Evolutionary conservation across 257 asterid species (phyloP).

Genomic region (Capsicum baccatum): DNA sequence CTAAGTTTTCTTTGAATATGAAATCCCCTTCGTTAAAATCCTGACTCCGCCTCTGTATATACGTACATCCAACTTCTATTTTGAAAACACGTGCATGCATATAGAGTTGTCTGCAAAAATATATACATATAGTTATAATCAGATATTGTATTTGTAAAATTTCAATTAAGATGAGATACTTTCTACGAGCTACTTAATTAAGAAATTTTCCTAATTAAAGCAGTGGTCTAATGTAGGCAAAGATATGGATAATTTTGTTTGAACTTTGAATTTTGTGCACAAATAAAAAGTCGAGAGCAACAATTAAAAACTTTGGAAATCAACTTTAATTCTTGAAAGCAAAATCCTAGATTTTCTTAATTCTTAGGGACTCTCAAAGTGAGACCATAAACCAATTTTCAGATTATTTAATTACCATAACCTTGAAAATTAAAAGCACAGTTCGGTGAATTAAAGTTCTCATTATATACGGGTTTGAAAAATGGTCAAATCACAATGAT

Average conservation of each 20-base stretch:
- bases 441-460: too few species aligned
- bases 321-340: not conserved
- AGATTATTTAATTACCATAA: not conserved
- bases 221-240: not conserved
- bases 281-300: not conserved
- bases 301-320: not conserved
- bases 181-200: not conserved
- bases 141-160: too few species aligned
- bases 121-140: too few species aligned
- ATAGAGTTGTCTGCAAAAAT: not conserved
- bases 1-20: too few species aligned
- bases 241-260: conserved; percentile 18
- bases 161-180: too few species aligned
- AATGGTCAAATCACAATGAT: too few species aligned
- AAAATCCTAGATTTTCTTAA: not conserved
- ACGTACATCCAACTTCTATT: too few species aligned
- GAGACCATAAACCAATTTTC: not conserved
- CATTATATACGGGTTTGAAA: too few species aligned
- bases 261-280: conserved; percentile 4
- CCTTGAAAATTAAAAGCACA: too few species aligned
- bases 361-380: not conserved
- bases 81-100: too few species aligned
- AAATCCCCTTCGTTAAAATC: too few species aligned
- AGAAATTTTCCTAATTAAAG: not conserved
- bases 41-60: too few species aligned